Percentiles rank a stretch among this genome's conserved stretches.
phyloP scores from a whole-genome alignment of 2,329 filamentous ascomycete species.

The Fonsecaea nubica region DNA sequence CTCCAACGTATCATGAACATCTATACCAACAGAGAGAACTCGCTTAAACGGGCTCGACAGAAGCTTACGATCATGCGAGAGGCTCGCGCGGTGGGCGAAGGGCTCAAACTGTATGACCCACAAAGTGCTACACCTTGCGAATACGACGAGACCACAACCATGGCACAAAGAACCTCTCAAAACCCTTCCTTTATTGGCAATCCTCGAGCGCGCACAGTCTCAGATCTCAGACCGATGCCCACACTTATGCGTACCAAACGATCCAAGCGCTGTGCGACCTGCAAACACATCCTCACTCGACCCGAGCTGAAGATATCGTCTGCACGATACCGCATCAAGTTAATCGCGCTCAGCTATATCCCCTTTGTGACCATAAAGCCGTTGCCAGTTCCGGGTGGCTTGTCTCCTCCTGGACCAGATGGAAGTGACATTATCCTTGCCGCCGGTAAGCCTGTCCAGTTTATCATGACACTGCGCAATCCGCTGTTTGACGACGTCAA shows the following conservation, averaged over 20 bases:
- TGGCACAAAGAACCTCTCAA: slow-evolving; percentile 46
- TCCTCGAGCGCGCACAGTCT: slow-evolving; percentile 64
- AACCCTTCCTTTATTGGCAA: slow-evolving; percentile 57
- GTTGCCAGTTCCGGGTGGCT: slow-evolving; percentile 48
- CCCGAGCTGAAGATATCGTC: slow-evolving; percentile 89
- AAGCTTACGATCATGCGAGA: slow-evolving; percentile 81
- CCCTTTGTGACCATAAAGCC: slow-evolving; percentile 75
- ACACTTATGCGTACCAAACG: slow-evolving; percentile 88
- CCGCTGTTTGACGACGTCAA: slow-evolving; percentile 90
- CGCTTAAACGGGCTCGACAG: slow-evolving; percentile 66
- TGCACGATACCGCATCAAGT: slow-evolving; percentile 88
- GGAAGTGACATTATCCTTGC: slow-evolving; percentile 54
- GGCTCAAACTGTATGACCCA: slow-evolving; percentile 69
- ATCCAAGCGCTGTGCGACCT: slow-evolving; percentile 89
- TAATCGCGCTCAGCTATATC: slow-evolving; percentile 87
- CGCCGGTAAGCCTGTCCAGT: slow-evolving; percentile 68
- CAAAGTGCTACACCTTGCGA: slow-evolving; percentile 35
- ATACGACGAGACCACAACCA: slow-evolving; percentile 36
- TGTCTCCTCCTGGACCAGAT: slow-evolving; percentile 40
- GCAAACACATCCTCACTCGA: slow-evolving; percentile 93
- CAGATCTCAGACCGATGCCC: slow-evolving; percentile 80
- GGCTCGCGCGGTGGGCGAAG: slow-evolving; percentile 72
- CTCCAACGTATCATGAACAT: slow-evolving; percentile 89
- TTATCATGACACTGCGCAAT: slow-evolving; percentile 88
- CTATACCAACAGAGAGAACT: slow-evolving; percentile 69